These are phyloP conservation scores for Chlorencoelia australis DNA, from an alignment of 2,329 filamentous ascomycete genomes.

Conservation along the genomic window DNA sequence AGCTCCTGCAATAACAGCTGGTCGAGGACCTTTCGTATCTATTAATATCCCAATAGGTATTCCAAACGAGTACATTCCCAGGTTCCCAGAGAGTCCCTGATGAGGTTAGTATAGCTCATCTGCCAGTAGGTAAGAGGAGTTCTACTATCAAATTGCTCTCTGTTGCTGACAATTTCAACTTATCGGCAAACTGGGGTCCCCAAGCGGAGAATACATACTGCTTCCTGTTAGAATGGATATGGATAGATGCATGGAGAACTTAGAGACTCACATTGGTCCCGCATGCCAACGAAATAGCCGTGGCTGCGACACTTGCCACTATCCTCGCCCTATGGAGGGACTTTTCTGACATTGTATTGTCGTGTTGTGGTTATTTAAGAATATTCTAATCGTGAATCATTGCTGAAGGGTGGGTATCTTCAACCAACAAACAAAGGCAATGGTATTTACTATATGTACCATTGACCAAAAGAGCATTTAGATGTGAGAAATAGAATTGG, in stretches of 20 bases:
- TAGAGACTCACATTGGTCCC: slow-evolving; percentile 71
- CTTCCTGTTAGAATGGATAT: slow-evolving; percentile 20
- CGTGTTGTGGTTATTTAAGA: no score
- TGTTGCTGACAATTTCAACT: slow-evolving; percentile 79
- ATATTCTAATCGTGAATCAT: no score
- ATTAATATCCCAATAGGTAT: slow-evolving; percentile 84
- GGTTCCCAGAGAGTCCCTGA: slow-evolving; percentile 62
- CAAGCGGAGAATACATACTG: slow-evolving; percentile 98
- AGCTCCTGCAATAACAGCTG: slow-evolving; percentile 66
- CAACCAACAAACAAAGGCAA: no score
- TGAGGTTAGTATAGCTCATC: not conserved
- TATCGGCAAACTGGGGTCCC: slow-evolving; percentile 89
- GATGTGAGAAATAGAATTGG: no score
- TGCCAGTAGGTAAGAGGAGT: slow-evolving; percentile 22
- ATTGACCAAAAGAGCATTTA: no score
- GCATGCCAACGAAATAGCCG: slow-evolving; percentile 75
- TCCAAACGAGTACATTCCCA: slow-evolving; percentile 89
- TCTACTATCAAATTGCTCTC: slow-evolving; percentile 82
- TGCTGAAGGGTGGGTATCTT: no score
- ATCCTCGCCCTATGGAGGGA: slow-evolving; percentile 56
- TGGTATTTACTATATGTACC: no score
- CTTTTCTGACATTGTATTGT: slow-evolving; percentile 35
- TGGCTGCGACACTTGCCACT: slow-evolving; percentile 76
- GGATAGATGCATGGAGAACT: not conserved
- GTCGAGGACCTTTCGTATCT: slow-evolving; percentile 70